Conservation (phyloP, 1,139 yeast species). For the Hyphopichia burtonii region DNA sequence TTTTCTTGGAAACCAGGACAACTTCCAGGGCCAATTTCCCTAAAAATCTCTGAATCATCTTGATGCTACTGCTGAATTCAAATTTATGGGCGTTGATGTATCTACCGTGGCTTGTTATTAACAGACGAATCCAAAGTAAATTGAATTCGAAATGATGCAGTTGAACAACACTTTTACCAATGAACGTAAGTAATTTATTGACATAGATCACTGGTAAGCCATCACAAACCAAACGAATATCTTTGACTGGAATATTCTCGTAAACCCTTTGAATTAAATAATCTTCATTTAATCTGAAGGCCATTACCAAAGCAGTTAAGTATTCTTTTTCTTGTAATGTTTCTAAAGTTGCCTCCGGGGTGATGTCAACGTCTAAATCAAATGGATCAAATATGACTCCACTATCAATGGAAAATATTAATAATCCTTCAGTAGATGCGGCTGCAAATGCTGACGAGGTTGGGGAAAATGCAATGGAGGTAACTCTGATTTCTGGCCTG, state of each 20-base stretch:
- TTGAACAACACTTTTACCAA: constrained; percentile 57
- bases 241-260: constrained; percentile 74
- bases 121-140: constrained; percentile 71
- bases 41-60: constrained; percentile 74
- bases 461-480: constrained; percentile 80
- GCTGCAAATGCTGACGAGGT: constrained; percentile 92
- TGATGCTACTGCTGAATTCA: constrained; percentile 63
- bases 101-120: constrained; percentile 74
- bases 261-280: constrained; percentile 71
- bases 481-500: constrained; percentile 79
- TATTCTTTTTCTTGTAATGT: constrained; percentile 68
- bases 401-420: constrained; percentile 79
- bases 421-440: constrained; percentile 91
- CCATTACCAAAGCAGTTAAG: constrained; percentile 83
- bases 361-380: constrained; percentile 89
- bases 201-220: constrained; percentile 79
- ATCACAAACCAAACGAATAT: constrained; percentile 62
- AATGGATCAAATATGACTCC: constrained; percentile 85
- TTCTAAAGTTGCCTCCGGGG: constrained; percentile 73
- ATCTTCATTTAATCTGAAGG: constrained; percentile 85
- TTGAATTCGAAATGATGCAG: constrained; percentile 85
- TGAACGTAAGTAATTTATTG: constrained; percentile 62
- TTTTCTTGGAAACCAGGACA: constrained; percentile 52
- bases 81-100: constrained; percentile 64
- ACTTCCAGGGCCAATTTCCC: constrained; percentile 75